These are phyloP conservation scores for Suhomyces sp. DNA, from an alignment of 805 yeast species.

Conservation along the genomic window DNA sequence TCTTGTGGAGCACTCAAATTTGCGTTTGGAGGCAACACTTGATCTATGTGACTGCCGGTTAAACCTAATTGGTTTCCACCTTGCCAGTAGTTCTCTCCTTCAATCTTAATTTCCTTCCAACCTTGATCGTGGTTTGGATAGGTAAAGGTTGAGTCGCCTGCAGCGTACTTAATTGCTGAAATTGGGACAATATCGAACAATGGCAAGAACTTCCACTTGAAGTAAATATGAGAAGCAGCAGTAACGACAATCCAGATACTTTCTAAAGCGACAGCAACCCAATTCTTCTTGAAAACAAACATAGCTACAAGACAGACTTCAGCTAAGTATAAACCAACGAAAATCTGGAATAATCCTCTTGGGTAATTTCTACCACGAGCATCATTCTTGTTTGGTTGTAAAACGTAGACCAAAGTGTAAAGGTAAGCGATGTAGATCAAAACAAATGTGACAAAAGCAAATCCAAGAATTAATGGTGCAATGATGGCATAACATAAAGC, in stretches of 20 bases:
- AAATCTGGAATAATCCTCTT: conserved; percentile 66
- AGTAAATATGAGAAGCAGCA: conserved; percentile 55
- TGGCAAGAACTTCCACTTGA: conserved; percentile 60
- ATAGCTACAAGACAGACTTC: conserved; percentile 69
- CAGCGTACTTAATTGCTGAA: conserved; percentile 53
- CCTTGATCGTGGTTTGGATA: conserved; percentile 73
- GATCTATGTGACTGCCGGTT: conserved; percentile 18
- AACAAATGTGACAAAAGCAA: conserved; percentile 57
- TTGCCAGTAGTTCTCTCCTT: conserved; percentile 50
- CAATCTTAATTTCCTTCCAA: conserved; percentile 49
- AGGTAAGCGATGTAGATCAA: conserved; percentile 60
- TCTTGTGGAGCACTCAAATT: not conserved
- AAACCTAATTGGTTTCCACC: conserved; percentile 45
- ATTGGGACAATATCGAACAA: conserved; percentile 69
- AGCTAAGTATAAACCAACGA: conserved; percentile 68
- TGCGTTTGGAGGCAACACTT: conserved; percentile 15
- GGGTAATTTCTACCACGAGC: conserved; percentile 75
- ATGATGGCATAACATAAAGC: conserved; percentile 75
- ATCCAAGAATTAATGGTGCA: conserved; percentile 68
- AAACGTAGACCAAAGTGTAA: conserved; percentile 64
- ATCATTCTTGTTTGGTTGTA: conserved; percentile 55
- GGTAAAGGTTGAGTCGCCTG: conserved; percentile 40
- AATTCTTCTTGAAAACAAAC: conserved; percentile 73
- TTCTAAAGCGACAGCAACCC: conserved; percentile 77
- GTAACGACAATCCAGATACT: conserved; percentile 59